Evolutionary conservation across 139 green algal genomes (phyloP).

Genomic region (Gonium pectorale): DNA sequence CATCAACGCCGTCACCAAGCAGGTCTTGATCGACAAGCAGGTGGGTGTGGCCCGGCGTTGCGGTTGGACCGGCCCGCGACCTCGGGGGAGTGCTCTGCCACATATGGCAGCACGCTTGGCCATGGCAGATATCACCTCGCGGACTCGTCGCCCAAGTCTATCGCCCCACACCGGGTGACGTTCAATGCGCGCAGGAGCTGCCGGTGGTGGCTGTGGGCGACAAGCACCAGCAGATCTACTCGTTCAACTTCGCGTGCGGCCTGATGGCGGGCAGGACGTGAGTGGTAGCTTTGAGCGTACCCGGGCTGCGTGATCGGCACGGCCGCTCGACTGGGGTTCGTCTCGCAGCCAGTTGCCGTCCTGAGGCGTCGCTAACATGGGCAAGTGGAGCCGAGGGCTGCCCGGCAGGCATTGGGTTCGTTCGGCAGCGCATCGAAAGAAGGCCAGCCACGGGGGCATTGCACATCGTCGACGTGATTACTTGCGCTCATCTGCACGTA

Average conservation of each 20-base stretch:
- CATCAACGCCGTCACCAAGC: neutral
- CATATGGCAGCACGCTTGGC: neutral
- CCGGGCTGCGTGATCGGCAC: too few relatives aligned
- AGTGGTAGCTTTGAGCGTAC: neutral
- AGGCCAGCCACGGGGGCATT: too few relatives aligned
- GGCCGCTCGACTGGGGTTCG: too few relatives aligned
- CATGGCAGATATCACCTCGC: neutral
- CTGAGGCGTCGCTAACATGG: too few relatives aligned
- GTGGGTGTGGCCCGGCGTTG: neutral
- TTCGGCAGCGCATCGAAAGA: too few relatives aligned
- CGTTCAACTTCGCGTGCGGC: constrained; percentile 28
- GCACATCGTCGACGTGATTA: too few relatives aligned
- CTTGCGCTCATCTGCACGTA: too few relatives aligned
- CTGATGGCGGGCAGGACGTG: neutral
- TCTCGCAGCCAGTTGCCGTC: too few relatives aligned
- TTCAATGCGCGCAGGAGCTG: neutral
- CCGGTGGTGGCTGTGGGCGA: neutral
- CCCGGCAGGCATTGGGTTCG: too few relatives aligned
- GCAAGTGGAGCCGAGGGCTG: too few relatives aligned
- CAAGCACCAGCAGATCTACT: constrained; percentile 43
- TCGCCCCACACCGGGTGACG: neutral
- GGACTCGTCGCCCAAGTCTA: neutral
- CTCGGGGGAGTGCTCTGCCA: neutral
- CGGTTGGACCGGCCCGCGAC: neutral
- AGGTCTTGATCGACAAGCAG: neutral